Base-by-base conservation (phyloP, 331 rosid species). In the Quercus lobata region DNA sequence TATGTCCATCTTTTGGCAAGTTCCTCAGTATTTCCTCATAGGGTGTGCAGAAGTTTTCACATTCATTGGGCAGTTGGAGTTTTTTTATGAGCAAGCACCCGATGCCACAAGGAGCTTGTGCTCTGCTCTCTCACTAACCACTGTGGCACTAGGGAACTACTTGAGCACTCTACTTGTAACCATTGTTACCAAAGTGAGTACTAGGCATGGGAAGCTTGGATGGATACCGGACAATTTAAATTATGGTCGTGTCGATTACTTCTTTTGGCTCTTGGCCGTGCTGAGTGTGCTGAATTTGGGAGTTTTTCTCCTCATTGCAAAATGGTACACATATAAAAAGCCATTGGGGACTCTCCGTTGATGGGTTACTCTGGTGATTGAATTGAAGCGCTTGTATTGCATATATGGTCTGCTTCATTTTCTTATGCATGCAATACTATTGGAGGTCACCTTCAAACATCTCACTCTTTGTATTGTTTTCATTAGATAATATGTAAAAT, bases 211-310 rank as follows among this genome's bases (percentile, higher is more conserved):
- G 30, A 83, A 60, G 30, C 78, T 19, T 21, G 92, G 92, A 60
- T 88, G 92, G 92, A 88, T 88, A 74, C 92, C 92, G 5, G 83
- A 88, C 76, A 85, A 88, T 63, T 62, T 88, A 84, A 88, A 88
- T 57, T 71, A 83, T 17, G 92, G 86, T 6, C 92, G 75, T 79
- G 58, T 88, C 11, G 78, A 88, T 49, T 84, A 84, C 72, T 86
- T 88, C 92, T 88, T 83, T 72, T 88, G 79, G 78, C 63, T 82
- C 49, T 78, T 86, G 83, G 82, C 83, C 16, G 34, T 84, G 66
- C 80, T 92, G 44, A 89, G 96, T 87, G 81, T 79, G 4, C 75
- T 89, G 37, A 93, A 93, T 71, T 76, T 93, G 58, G 61, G 82
- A 44, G 91, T 75, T 5, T 93, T 37, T 74, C 81, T 93, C 73